Conservation (phyloP, 192 early-diverging fungal species). For the Endogone sp. region DNA sequence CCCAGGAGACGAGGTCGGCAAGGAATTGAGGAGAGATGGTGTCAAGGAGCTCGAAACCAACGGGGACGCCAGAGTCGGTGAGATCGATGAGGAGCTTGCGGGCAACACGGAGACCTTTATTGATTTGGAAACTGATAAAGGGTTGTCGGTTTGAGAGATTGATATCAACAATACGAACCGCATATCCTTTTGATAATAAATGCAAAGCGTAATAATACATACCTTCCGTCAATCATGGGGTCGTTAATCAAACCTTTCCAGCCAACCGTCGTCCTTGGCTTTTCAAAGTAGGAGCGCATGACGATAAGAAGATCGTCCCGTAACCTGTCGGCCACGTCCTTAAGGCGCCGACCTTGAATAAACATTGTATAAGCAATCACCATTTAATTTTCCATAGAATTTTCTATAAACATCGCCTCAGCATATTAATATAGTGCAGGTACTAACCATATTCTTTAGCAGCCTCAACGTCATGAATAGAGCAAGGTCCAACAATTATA, state of each 20-base stretch:
- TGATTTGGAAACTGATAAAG: conserved; percentile 79
- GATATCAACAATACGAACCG: too few relatives aligned
- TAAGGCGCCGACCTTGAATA: background rate
- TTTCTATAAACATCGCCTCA: too few relatives aligned
- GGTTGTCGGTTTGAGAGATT: background rate
- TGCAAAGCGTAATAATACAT: conserved; percentile 1
- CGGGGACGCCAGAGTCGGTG: conserved; percentile 80
- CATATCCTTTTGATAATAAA: too few relatives aligned
- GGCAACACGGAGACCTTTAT: conserved; percentile 90
- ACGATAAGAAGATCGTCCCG: conserved; percentile 80
- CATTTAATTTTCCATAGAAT: too few relatives aligned
- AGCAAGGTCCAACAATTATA: conserved; percentile 92
- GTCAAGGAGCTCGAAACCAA: conserved; percentile 88
- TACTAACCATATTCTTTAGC: conserved; percentile 89
- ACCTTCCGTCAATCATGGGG: conserved; percentile 63
- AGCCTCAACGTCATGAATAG: conserved; percentile 88
- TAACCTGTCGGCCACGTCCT: conserved; percentile 41
- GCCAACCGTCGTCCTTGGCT: conserved; percentile 94
- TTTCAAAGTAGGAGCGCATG: conserved; percentile 99
- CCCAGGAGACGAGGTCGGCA: conserved; percentile 92
- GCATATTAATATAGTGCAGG: too few relatives aligned
- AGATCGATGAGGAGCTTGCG: conserved; percentile 75
- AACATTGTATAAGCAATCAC: too few relatives aligned
- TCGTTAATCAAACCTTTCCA: conserved; percentile 88
- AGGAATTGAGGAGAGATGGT: conserved; percentile 97